phyloP scores from a whole-genome alignment of 148 eudicot genomes.

The Vaccinium myrtillus region DNA sequence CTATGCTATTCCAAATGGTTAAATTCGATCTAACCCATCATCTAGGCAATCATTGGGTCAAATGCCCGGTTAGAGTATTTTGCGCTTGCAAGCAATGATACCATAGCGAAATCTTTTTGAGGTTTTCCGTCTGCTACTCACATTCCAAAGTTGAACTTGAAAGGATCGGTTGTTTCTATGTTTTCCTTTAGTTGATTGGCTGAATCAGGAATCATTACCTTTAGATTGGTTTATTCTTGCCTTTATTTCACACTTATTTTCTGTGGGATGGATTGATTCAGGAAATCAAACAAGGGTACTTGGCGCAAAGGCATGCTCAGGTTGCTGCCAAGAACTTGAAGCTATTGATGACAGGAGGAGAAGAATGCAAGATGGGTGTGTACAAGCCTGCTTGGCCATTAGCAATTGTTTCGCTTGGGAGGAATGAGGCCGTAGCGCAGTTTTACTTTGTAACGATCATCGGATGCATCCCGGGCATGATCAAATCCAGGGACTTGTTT shows the following conservation, averaged over 20 bases:
- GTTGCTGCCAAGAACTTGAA: slow-evolving; percentile 40
- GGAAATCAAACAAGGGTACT: slow-evolving; percentile 60
- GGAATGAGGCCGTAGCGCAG: slow-evolving; percentile 43
- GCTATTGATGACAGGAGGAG: slow-evolving; percentile 31
- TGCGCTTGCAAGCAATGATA: not conserved
- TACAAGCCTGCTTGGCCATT: slow-evolving; percentile 37
- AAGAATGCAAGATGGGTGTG: slow-evolving; percentile 23
- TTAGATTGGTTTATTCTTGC: not conserved
- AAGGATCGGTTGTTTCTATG: not conserved
- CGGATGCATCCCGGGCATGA: slow-evolving; percentile 44
- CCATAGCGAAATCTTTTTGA: not conserved
- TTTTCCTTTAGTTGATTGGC: not conserved
- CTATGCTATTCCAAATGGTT: not conserved
- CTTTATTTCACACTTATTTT: not conserved
- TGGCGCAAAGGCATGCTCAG: slow-evolving; percentile 45
- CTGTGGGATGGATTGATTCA: slow-evolving; percentile 5
- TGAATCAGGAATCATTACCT: not conserved
- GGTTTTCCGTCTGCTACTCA: not conserved
- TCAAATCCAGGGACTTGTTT: slow-evolving; percentile 56
- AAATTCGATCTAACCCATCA: not conserved
- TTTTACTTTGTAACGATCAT: slow-evolving; percentile 33
- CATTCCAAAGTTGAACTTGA: not conserved
- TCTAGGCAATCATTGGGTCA: not conserved
- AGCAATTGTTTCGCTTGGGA: slow-evolving; percentile 51
- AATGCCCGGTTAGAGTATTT: not conserved